Base-by-base conservation (phyloP, 2,329 filamentous ascomycete genomes). In the Xylaria sp. region DNA sequence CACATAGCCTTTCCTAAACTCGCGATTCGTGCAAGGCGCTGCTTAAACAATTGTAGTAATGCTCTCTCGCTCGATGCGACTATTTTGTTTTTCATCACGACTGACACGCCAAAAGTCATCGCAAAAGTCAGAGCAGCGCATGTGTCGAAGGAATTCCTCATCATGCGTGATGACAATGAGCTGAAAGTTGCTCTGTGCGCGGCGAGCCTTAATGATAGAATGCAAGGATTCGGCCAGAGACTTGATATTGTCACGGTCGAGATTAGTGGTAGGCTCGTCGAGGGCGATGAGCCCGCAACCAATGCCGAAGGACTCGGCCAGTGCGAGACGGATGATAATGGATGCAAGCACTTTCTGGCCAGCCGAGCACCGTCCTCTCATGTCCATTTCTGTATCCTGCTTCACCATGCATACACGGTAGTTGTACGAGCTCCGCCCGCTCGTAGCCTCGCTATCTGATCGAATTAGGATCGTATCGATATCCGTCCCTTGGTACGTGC, bases 361-460 rank as follows among this genome's bases (percentile, higher is more conserved):
- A 0, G 96, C 96, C 72, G 92, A 96, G 84, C 96, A 99, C 62
- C 96, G 92, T 1, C 96, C 96, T 69, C 96, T 93, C 96, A 99
- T 99, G 81, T 99, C 96, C 94, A 99, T 97, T 80, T 99, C 96
- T 0, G 92, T 93, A 75, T 96, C 94, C 77, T 95, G 91, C 82
- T 99, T 99, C 73, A 97, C 89, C 96, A 99, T 99, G 80, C 93
- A 94, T 5, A 99, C 91, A 53, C 96, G 92, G 83, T 99, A 99
- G 81, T 99, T 98, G 86, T 98, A 98, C 69, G 86, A 92, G 74
- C 93, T 90, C 75, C 93, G 94, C 59, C 88, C 90, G 63, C 88
- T 80, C 45, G 84, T 84, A 53, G 87, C 88, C 77, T 98, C 96
- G 73, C 90, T 91, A 79, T 98, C 95, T 20, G 94, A 97, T 45